Base-by-base conservation (phyloP, 2,329 filamentous ascomycete genomes). In the Phoma sp. region DNA sequence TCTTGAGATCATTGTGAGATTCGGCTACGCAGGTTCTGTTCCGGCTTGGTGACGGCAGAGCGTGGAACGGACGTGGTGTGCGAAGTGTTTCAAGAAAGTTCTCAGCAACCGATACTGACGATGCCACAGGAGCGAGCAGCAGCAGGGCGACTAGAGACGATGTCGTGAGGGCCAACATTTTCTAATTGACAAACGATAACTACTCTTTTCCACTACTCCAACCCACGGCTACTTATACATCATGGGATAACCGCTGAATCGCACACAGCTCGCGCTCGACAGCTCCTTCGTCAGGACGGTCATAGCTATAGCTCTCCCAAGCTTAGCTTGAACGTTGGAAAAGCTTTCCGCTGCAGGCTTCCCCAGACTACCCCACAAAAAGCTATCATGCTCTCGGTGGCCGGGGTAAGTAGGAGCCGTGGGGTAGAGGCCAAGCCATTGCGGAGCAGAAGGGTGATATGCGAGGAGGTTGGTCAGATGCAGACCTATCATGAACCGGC, bases 21-120 rank as follows among this genome's bases (percentile, higher is more conserved):
- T 35, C 48, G 15, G 56, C 61, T 4, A 63, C 33, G 35, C 61
- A 63, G 4, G 61, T 63, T 24, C 59, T 41, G n/a, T 60, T 62
- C 13, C 61, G 50, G 2, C 24, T 8, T 10, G 56, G 59, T 2
- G 59, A 62, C 10, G 39, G 5, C 19, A 33, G 43, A 5, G 61
- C 61, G 25, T 60, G 52, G 29, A 55, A 37, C 1, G 61, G 61
- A 4, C 61, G 58, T 17, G 52, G 51, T 12, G 51, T 57, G 33
- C 58, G 55, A 8, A 63, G 29, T 10, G 54, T 61, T 25, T 43
- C 43, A 4, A 63, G 56, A 22, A 60, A 63, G 27, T 36, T 52
- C 17, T 63, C 58, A 12, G 58, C 41, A 3, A 61, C 55, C 12
- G 52, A 55, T 6, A 53, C 49, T n/a, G 50, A 53, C 5, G 46